phyloP scores from a whole-genome alignment of 176 grass and related monocot species.

The Themeda triandra region DNA sequence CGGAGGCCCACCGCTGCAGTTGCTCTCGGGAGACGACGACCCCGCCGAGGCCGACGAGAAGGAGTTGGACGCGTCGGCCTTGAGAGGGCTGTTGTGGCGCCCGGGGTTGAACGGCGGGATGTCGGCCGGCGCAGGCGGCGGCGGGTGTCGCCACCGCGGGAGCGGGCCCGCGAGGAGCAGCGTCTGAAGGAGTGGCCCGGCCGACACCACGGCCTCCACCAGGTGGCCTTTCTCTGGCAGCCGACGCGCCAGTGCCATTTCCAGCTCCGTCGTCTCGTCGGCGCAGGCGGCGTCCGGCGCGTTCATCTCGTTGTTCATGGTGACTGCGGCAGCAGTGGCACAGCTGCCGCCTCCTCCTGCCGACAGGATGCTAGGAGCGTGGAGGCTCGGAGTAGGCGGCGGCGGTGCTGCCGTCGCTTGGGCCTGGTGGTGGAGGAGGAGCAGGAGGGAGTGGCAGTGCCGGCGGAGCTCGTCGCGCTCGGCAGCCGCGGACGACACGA shows the following conservation, averaged over 20 bases:
- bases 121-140: slow-evolving; percentile 49
- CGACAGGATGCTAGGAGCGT: not conserved
- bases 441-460: slow-evolving; percentile 73
- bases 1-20: slow-evolving; percentile 41
- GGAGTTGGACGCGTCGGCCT: slow-evolving; percentile 33
- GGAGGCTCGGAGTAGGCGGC: not conserved
- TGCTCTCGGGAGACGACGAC: slow-evolving; percentile 47
- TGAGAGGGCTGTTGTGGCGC: slow-evolving; percentile 2
- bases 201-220: slow-evolving; percentile 83
- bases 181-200: slow-evolving; percentile 76
- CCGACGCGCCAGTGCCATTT: slow-evolving; percentile 51
- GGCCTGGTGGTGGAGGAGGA: slow-evolving; percentile 53
- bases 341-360: not conserved
- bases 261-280: slow-evolving; percentile 32
- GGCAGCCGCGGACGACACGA: slow-evolving; percentile 55
- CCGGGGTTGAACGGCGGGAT: slow-evolving; percentile 71
- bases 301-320: not conserved
- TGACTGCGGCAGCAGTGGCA: not conserved
- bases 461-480: slow-evolving; percentile 87
- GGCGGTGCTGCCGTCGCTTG: not conserved
- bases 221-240: slow-evolving; percentile 80
- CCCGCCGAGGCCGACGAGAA: slow-evolving; percentile 18
- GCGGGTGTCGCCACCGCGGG: slow-evolving; percentile 92
- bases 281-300: not conserved
- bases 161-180: slow-evolving; percentile 86